A percentile compares a stretch with the other conserved stretches of the same genome.
Evolutionary conservation across 2,329 filamentous ascomycete species (phyloP).

Genomic region (Neoascochyta sp.): DNA sequence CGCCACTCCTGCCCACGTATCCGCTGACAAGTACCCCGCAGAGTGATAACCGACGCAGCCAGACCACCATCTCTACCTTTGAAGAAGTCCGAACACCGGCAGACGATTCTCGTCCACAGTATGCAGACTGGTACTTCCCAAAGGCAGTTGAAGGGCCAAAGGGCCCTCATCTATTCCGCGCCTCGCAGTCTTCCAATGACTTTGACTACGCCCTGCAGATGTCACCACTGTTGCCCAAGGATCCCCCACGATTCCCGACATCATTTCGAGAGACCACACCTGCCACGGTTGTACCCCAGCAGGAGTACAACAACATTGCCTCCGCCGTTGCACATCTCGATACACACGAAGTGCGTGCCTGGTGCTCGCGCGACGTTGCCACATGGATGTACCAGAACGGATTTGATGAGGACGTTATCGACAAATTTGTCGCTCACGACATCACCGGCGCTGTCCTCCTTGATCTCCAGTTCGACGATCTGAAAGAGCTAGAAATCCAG

Average conservation of each 20-base stretch:
- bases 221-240: conserved; percentile 69
- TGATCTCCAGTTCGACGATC: conserved; percentile 85
- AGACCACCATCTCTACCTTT: conserved; percentile 82
- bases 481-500: conserved; percentile 74
- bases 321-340: conserved; percentile 56
- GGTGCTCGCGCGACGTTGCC: conserved; percentile 73
- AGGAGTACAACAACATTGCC: conserved; percentile 52
- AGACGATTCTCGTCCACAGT: conserved; percentile 55
- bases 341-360: conserved; percentile 57
- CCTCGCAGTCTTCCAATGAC: conserved; percentile 59
- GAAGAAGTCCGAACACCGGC: conserved; percentile 79
- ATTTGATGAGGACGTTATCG: conserved; percentile 71
- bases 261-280: conserved; percentile 40
- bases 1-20: conserved; percentile 7
- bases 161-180: conserved; percentile 82
- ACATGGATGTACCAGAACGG: conserved; percentile 83
- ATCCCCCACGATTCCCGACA: conserved; percentile 44
- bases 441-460: conserved; percentile 85
- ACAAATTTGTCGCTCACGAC: conserved; percentile 87
- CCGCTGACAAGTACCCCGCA: conserved; percentile 44
- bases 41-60: conserved; percentile 62
- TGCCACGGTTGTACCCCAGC: conserved; percentile 35
- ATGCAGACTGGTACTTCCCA: conserved; percentile 56
- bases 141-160: conserved; percentile 74
- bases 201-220: conserved; percentile 59